phyloP scores from a whole-genome alignment of 345 rosid species.

The Populus ilicifolia region DNA sequence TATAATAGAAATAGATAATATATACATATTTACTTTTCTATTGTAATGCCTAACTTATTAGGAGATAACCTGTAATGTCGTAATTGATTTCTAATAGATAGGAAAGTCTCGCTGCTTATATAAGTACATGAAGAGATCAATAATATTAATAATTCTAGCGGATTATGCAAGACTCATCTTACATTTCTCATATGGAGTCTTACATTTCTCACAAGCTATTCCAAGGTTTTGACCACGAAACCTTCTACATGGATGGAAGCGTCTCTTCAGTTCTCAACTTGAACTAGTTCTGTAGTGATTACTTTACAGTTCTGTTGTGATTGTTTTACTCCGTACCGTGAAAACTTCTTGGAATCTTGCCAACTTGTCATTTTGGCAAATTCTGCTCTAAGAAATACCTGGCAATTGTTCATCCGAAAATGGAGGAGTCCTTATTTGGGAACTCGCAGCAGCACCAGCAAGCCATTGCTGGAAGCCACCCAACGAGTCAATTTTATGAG shows the following conservation, averaged over 20 bases:
- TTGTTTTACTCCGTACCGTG: slow-evolving; percentile 77
- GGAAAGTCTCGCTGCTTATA: too few species aligned
- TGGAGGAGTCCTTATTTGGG: slow-evolving; percentile 95
- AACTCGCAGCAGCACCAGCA: slow-evolving; percentile 62
- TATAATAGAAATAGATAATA: too few species aligned
- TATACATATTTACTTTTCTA: too few species aligned
- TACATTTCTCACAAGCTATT: slow-evolving; percentile 69
- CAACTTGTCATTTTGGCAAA: slow-evolving; percentile 81
- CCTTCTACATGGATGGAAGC: slow-evolving; percentile 89
- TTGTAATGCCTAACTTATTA: too few species aligned
- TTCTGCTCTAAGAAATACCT: slow-evolving; percentile 82
- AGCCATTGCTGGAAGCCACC: slow-evolving; percentile 69
- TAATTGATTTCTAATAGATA: too few species aligned
- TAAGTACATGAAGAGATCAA: too few species aligned
- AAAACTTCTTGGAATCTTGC: slow-evolving; percentile 82
- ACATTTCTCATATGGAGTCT: slow-evolving; percentile 46
- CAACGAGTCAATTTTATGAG: slow-evolving; percentile 74
- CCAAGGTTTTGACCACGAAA: slow-evolving; percentile 88
- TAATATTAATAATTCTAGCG: too few species aligned
- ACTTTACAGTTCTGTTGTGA: slow-evolving; percentile 79
- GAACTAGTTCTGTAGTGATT: slow-evolving; percentile 70
- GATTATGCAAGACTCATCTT: too few species aligned
- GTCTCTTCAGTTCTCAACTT: slow-evolving; percentile 78
- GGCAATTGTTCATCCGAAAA: slow-evolving; percentile 77
- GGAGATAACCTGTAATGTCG: too few species aligned